These are phyloP conservation scores for Leccinum proliferum DNA, from an alignment of 1,284 basidiomycete genomes.

Conservation along the genomic window DNA sequence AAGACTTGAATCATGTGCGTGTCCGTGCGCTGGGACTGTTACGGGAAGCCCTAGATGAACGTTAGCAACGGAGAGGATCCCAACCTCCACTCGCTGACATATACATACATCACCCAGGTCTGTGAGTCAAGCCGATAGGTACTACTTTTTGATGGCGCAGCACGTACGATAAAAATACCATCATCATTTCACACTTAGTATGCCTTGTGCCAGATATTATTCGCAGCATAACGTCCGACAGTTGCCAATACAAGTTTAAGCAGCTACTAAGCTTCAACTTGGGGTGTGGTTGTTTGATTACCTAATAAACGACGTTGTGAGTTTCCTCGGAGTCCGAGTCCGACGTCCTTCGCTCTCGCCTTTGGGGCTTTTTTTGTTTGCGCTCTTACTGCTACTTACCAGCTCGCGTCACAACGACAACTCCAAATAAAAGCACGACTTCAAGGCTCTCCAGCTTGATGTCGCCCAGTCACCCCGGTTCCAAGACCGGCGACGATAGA, in stretches of 20 bases:
- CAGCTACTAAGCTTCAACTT: too few species aligned
- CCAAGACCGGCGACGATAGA: slow-evolving; percentile 33
- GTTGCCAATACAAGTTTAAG: too few species aligned
- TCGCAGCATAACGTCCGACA: too few species aligned
- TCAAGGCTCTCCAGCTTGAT: slow-evolving; percentile 68
- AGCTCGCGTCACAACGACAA: slow-evolving; percentile 28
- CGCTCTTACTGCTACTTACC: slow-evolving; percentile 2
- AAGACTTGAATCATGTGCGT: too few species aligned
- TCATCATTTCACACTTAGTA: too few species aligned
- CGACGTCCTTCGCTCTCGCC: not conserved
- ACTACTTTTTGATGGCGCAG: slow-evolving; percentile 25
- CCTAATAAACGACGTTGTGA: slow-evolving; percentile 14
- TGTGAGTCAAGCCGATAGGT: slow-evolving; percentile 17
- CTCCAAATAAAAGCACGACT: slow-evolving; percentile 71
- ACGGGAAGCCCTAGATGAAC: too few species aligned
- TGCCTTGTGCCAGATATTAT: too few species aligned
- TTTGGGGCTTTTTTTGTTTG: not conserved
- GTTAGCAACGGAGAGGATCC: too few species aligned
- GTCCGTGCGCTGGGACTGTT: too few species aligned
- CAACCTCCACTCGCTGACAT: too few species aligned
- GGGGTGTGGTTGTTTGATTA: slow-evolving; percentile 11
- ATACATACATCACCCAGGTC: too few species aligned
- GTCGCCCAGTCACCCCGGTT: slow-evolving; percentile 39
- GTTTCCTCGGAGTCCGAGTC: slow-evolving; percentile 12
- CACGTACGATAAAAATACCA: too few species aligned